These are phyloP conservation scores for Salix brachista DNA, from an alignment of 345 rosid genomes.

Conservation along the genomic window DNA sequence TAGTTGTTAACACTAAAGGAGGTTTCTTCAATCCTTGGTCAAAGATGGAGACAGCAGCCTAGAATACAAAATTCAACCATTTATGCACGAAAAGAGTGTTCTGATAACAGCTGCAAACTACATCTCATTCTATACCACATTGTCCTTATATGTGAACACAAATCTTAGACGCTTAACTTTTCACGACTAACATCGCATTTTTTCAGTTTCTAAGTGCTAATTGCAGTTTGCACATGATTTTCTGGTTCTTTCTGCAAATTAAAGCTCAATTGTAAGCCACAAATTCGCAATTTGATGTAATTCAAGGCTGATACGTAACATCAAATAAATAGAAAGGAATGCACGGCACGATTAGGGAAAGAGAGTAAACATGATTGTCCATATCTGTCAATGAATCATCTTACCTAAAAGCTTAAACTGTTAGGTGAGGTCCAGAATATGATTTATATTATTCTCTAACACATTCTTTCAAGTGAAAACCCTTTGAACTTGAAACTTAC, in stretches of 20 bases:
- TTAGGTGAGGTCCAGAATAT: no score
- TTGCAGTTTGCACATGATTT: neutral
- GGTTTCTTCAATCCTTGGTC: neutral
- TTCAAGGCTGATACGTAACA: neutral
- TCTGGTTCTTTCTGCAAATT: neutral
- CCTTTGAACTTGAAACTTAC: no score
- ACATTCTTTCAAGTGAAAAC: accelerated
- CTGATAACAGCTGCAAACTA: neutral
- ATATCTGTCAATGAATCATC: no score
- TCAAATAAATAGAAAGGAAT: no score
- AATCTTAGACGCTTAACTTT: neutral
- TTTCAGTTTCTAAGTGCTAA: neutral
- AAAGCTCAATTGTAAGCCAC: neutral
- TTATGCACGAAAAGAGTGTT: neutral
- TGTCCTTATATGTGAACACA: neutral
- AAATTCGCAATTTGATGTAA: neutral
- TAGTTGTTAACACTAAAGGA: neutral
- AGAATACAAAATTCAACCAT: neutral
- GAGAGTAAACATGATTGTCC: neutral
- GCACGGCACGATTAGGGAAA: neutral
- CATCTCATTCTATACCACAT: neutral
- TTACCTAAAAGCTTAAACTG: no score
- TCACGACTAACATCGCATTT: neutral
- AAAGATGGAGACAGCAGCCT: neutral
- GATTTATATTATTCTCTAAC: no score